Base-by-base conservation (phyloP, 2,329 filamentous ascomycete genomes). In the Pseudogymnoascus sp. region DNA sequence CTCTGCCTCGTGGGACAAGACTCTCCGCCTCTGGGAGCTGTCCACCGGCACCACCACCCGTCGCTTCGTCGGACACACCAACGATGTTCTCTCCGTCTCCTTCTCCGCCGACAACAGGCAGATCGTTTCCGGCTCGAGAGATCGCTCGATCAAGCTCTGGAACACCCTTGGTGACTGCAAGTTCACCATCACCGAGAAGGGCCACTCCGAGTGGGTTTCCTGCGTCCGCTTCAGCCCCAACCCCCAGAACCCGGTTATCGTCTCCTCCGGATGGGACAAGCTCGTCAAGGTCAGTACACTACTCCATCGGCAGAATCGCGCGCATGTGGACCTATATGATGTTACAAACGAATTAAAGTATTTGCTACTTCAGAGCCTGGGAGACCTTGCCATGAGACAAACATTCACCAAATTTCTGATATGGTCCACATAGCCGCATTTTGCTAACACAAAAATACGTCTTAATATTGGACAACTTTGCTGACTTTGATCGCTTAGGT, bases 301-400 rank as follows among this genome's bases (percentile, higher is more conserved):
- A 62, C 64, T 66, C 60, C 60, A 62, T 67, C 62, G 69, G 50
- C 63, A 63, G 25, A 63, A 67, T 67, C 62, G 63, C 44, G 64
- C 66, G 64, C 67, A 92, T 53, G 44, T 56, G 28, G 28, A 56
- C 50, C n/a, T 56, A 56, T 56, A 56, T 56, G 50, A 56, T 56
- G 50, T 56, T 56, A 86, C 89, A 85, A 87, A 89, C 86, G 76
- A 79, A 80, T 78, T 77, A 82, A 92, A 91, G 92, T 97, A 97
- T 97, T 97, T 97, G 94, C 94, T 97, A 97, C 94, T 99, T 97
- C 93, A 97, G 94, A 99, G 92, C 91, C 85, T 77, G 76, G 76
- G 77, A 76, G 75, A 81, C 79, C 78, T 78, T 85, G 92, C 91
- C 79, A 96, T 97, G 94, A 99, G 93, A 99, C 91, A 87, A 95